phyloP scores from a whole-genome alignment of 345 rosid species.

The Salix purpurea region DNA sequence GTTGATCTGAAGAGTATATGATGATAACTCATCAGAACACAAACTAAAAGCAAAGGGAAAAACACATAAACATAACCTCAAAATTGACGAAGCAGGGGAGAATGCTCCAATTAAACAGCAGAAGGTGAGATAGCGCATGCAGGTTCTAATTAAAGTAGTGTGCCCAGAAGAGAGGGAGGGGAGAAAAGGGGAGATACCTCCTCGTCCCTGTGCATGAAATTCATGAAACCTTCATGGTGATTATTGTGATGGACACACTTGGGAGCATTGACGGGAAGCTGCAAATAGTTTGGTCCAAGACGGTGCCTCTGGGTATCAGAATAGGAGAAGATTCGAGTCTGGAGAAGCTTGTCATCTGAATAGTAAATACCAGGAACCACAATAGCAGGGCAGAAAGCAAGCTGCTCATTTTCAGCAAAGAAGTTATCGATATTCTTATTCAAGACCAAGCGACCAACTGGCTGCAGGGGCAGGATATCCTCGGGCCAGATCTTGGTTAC shows the following conservation, averaged over 20 bases:
- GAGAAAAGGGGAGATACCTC: slow-evolving; percentile 46
- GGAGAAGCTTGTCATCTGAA: slow-evolving; percentile 89
- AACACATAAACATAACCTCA: not conserved
- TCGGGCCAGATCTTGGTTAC: slow-evolving; percentile 98
- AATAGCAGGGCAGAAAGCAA: slow-evolving; percentile 89
- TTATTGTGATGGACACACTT: slow-evolving; percentile 92
- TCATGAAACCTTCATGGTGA: slow-evolving; percentile 91
- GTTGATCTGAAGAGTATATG: slow-evolving; percentile 52
- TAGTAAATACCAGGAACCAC: slow-evolving; percentile 88
- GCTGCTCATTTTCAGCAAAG: slow-evolving; percentile 91
- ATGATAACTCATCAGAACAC: not conserved
- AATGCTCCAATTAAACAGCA: not conserved
- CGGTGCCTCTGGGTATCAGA: slow-evolving; percentile 97
- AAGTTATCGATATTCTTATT: slow-evolving; percentile 93
- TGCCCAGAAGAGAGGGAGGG: not conserved
- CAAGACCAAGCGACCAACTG: slow-evolving; percentile 94
- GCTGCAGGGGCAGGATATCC: slow-evolving; percentile 91
- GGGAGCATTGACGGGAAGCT: slow-evolving; percentile 91
- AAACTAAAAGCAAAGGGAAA: not conserved
- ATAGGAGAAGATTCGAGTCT: slow-evolving; percentile 79
- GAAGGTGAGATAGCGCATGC: not conserved
- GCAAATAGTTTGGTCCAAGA: slow-evolving; percentile 96
- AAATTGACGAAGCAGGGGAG: not conserved
- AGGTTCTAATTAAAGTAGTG: not conserved
- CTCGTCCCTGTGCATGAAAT: slow-evolving; percentile 87